Evolutionary conservation across 2,329 filamentous ascomycete genomes (phyloP).

Genomic region (Akanthomyces uredinophilus): DNA sequence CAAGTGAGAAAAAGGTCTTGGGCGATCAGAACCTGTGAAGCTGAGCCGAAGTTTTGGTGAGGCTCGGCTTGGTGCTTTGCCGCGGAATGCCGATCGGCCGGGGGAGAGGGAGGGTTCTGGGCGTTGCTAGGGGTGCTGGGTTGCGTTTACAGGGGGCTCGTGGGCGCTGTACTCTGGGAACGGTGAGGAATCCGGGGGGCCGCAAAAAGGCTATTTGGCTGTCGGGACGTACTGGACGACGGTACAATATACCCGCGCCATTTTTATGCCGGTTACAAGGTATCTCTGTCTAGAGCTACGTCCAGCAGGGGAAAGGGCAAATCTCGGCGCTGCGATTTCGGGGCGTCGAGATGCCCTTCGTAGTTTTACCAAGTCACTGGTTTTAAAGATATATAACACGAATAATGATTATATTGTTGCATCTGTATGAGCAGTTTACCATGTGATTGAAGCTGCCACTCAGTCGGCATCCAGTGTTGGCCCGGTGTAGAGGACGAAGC

Average conservation of each 20-base stretch:
- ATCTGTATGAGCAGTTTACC: background rate
- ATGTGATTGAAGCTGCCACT: background rate
- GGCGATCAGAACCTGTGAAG: background rate
- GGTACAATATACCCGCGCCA: constrained; percentile 2
- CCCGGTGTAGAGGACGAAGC: background rate
- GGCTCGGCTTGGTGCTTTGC: constrained; percentile 13
- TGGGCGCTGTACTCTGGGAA: background rate
- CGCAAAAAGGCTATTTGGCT: constrained; percentile 7
- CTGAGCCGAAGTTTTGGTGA: constrained; percentile 12
- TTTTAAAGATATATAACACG: background rate
- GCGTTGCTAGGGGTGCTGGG: background rate
- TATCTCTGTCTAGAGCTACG: background rate
- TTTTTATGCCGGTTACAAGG: background rate
- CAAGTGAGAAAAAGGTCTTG: background rate
- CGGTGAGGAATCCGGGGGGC: background rate
- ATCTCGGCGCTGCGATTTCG: background rate
- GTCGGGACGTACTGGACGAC: background rate
- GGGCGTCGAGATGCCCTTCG: background rate
- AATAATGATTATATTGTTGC: background rate
- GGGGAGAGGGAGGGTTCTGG: background rate
- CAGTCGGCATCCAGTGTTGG: constrained; percentile 1
- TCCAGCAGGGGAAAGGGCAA: background rate
- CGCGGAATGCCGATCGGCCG: constrained; percentile 13
- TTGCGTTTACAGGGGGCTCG: background rate
- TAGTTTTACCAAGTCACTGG: background rate